Conservation (phyloP, 371 early-diverging fungal genomes). For the Nematocida ausubeli region DNA sequence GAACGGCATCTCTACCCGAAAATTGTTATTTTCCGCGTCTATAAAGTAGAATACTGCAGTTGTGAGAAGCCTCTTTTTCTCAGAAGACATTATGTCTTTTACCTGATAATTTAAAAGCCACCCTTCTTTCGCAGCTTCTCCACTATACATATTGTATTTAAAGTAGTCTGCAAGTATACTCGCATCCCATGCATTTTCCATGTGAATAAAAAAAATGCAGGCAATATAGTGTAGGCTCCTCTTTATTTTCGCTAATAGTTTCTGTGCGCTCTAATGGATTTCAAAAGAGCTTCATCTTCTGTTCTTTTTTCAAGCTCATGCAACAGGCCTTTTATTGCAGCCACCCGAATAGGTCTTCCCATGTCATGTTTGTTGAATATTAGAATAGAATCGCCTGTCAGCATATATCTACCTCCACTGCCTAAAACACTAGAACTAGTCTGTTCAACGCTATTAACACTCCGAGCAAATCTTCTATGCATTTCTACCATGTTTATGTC, state of each 20-base stretch:
- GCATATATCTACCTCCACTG: too few species aligned
- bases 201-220: constrained; percentile 15
- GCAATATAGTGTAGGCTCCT: too few species aligned
- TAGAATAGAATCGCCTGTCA: neutral
- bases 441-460: too few species aligned
- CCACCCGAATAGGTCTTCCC: neutral
- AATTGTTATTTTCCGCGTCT: constrained; percentile 53
- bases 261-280: neutral
- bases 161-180: constrained; percentile 59
- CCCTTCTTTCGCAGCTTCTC: constrained; percentile 48
- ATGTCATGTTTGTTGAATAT: neutral
- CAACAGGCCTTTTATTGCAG: neutral
- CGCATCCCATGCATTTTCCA: constrained; percentile 10
- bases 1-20: constrained; percentile 59
- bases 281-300: neutral
- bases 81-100: constrained; percentile 25
- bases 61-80: constrained; percentile 1
- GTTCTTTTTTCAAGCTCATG: neutral
- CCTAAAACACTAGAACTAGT: too few species aligned
- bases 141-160: constrained; percentile 57
- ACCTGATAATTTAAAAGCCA: constrained; percentile 65
- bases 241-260: too few species aligned
- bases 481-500: too few species aligned
- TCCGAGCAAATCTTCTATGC: too few species aligned
- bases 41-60: constrained; percentile 64